A percentile compares a stretch with the other conserved stretches of the same genome.
These are phyloP conservation scores for Neonothopanus nambi DNA, from an alignment of 1,284 basidiomycete species.

Conservation along the genomic window DNA sequence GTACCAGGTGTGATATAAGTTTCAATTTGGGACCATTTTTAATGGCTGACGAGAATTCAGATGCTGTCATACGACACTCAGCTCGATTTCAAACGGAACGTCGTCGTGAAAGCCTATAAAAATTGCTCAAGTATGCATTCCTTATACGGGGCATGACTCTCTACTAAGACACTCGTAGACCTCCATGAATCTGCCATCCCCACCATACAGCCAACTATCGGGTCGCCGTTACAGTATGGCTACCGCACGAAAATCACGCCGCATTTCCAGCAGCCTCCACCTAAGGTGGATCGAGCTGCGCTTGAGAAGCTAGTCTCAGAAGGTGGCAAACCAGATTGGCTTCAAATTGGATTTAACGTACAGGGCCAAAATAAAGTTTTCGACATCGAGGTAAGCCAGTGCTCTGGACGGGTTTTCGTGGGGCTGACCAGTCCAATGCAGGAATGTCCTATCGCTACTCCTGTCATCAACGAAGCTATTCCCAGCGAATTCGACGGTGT, in stretches of 20 bases:
- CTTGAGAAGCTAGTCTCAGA: conserved; percentile 27
- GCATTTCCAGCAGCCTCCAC: conserved; percentile 88
- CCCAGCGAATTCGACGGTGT: conserved; percentile 66
- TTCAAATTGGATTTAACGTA: conserved; percentile 90
- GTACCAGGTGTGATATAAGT: conserved; percentile 55
- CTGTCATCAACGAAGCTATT: conserved; percentile 76
- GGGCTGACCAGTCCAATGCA: conserved; percentile 26
- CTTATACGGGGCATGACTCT: conserved; percentile 3
- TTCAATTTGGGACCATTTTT: not conserved
- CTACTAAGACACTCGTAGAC: conserved; percentile 35
- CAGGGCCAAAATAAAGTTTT: conserved; percentile 77
- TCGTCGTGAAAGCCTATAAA: conserved; percentile 85
- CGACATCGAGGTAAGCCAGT: conserved; percentile 84
- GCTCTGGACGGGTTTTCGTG: not conserved
- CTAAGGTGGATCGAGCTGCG: conserved; percentile 48
- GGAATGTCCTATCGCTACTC: conserved; percentile 94
- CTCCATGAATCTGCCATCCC: conserved; percentile 65
- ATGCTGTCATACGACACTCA: conserved; percentile 90
- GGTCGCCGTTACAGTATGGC: conserved; percentile 85
- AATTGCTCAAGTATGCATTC: conserved; percentile 67
- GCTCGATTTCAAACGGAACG: conserved; percentile 82
- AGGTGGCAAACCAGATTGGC: conserved; percentile 51
- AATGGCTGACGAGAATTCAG: conserved; percentile 34
- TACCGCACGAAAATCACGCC: conserved; percentile 98
- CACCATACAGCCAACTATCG: conserved; percentile 72